These are phyloP conservation scores for Ophiostoma novo-ulmi DNA, from an alignment of 2,329 filamentous ascomycete species.

Conservation along the genomic window DNA sequence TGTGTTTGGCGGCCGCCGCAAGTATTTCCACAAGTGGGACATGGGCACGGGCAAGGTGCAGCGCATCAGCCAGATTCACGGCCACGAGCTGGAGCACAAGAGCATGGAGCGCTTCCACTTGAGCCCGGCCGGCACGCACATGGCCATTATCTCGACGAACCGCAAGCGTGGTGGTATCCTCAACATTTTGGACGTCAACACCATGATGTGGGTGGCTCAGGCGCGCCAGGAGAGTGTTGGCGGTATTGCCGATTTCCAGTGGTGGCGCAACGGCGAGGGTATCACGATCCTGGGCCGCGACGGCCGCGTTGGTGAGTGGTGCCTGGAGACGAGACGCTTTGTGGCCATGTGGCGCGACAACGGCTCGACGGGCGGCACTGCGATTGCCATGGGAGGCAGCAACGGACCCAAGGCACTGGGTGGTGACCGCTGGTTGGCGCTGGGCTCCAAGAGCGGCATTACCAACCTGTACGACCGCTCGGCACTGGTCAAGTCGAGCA, in stretches of 20 bases:
- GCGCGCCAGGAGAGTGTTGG: slow-evolving; percentile 75
- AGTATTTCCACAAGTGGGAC: slow-evolving; percentile 94
- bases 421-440: slow-evolving; percentile 79
- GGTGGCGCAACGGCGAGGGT: slow-evolving; percentile 83
- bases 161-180: slow-evolving; percentile 83
- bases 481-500: slow-evolving; percentile 52
- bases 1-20: slow-evolving; percentile 80
- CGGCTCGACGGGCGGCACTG: slow-evolving; percentile 79
- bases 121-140: slow-evolving; percentile 78
- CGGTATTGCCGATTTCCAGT: slow-evolving; percentile 84
- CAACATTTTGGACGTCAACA: slow-evolving; percentile 73
- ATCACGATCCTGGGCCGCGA: slow-evolving; percentile 78
- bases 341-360: slow-evolving; percentile 84
- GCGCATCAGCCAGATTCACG: slow-evolving; percentile 70
- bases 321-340: slow-evolving; percentile 61
- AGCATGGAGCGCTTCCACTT: slow-evolving; percentile 88
- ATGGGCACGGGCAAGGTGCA: slow-evolving; percentile 74
- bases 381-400: slow-evolving; percentile 69
- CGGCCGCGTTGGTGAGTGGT: slow-evolving; percentile 88
- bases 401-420: slow-evolving; percentile 60
- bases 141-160: slow-evolving; percentile 74
- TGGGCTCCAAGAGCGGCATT: slow-evolving; percentile 82
- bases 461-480: slow-evolving; percentile 89
- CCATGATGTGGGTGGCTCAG: slow-evolving; percentile 82
- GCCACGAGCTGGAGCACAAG: slow-evolving; percentile 75